phyloP scores from a whole-genome alignment of 202 grass and related monocot species.

The Carex arenaria region DNA sequence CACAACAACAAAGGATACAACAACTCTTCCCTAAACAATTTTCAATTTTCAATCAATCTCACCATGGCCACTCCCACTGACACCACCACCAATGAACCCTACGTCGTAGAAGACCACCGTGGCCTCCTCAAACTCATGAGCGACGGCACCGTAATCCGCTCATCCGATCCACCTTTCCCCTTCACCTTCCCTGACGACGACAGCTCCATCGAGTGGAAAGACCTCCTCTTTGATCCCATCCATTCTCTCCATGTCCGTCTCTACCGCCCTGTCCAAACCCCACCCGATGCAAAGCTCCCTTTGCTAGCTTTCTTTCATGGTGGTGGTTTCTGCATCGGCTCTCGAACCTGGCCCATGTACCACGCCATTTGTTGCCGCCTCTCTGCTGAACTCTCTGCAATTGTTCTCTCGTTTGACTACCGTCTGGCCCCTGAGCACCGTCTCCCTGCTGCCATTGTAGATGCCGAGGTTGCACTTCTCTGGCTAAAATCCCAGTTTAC shows the following conservation, averaged over 20 bases:
- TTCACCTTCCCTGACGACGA: conserved; percentile 2
- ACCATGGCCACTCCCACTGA: no score
- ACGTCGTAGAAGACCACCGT: conserved; percentile 33
- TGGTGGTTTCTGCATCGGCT: conserved; percentile 43
- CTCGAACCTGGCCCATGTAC: conserved; percentile 30
- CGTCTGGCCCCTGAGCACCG: conserved; percentile 66
- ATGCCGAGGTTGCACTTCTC: conserved; percentile 29
- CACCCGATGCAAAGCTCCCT: conserved; percentile 30
- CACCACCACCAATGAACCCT: conserved; percentile 9
- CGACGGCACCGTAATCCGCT: conserved; percentile 48
- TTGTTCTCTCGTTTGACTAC: conserved; percentile 67
- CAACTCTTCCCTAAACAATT: no score
- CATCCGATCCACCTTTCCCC: background rate
- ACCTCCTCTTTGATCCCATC: conserved; percentile 30
- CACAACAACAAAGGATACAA: no score
- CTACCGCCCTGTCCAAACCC: conserved; percentile 13
- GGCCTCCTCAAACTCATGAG: conserved; percentile 30
- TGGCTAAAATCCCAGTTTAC: conserved; percentile 33
- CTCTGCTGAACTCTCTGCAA: conserved; percentile 41
- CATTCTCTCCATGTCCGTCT: conserved; percentile 37
- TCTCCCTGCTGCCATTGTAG: conserved; percentile 48
- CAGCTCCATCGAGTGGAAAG: conserved; percentile 33
- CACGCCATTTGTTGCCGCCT: conserved; percentile 49
- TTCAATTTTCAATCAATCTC: no score
- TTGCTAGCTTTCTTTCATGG: conserved; percentile 52